Percentiles rank a stretch among this genome's conserved stretches.
phyloP scores from a whole-genome alignment of 805 yeast genomes.

The Torulaspora maleeae region DNA sequence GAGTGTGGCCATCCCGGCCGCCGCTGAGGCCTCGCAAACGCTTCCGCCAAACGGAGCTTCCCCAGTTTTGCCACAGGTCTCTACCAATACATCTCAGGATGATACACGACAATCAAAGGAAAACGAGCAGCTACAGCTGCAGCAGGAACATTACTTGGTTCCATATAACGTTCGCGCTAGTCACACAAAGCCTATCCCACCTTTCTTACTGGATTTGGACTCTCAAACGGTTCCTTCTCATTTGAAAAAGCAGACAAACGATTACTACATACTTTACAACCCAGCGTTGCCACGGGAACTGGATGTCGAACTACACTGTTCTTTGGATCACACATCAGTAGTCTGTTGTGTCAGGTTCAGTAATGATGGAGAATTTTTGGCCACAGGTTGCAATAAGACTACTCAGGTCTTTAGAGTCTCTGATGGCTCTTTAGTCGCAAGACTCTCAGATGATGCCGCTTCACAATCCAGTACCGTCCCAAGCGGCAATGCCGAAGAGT shows the following conservation, averaged over 20 bases:
- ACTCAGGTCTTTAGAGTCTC: slow-evolving; percentile 92
- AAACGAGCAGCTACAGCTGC: slow-evolving; percentile 19
- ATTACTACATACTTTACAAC: slow-evolving; percentile 84
- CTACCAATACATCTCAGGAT: slow-evolving; percentile 9
- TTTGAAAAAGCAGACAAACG: slow-evolving; percentile 75
- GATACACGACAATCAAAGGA: slow-evolving; percentile 5
- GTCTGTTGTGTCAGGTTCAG: slow-evolving; percentile 96
- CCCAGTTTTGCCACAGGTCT: slow-evolving; percentile 5
- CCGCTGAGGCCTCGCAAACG: neutral
- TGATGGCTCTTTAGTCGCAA: slow-evolving; percentile 84
- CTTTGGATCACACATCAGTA: slow-evolving; percentile 88
- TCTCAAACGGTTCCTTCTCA: slow-evolving; percentile 69
- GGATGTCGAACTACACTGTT: slow-evolving; percentile 84
- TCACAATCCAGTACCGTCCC: slow-evolving; percentile 25
- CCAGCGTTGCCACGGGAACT: slow-evolving; percentile 72
- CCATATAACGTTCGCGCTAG: slow-evolving; percentile 39
- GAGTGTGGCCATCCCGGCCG: neutral
- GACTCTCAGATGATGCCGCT: slow-evolving; percentile 73
- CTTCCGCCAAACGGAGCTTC: slow-evolving; percentile 2
- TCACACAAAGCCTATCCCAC: slow-evolving; percentile 73
- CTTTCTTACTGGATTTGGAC: slow-evolving; percentile 76
- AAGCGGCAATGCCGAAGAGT: slow-evolving; percentile 27
- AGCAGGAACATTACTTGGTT: slow-evolving; percentile 35
- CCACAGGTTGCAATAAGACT: slow-evolving; percentile 94
- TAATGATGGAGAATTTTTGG: slow-evolving; percentile 84